Conservation (phyloP, 805 yeast species). For the Lipomyces anomalus region DNA sequence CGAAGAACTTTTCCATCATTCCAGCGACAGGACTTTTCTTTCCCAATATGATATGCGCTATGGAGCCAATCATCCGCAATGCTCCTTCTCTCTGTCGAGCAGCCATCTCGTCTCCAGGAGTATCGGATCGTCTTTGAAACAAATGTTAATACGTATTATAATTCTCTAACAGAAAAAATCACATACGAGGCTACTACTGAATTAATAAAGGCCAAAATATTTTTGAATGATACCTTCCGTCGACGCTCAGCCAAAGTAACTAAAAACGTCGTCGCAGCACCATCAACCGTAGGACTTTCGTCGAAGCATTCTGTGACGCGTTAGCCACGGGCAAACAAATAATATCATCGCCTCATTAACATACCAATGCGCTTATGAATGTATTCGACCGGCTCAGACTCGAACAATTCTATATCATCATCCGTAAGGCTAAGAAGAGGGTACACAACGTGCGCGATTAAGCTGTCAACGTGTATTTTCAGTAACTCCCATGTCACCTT, state of each 20-base stretch:
- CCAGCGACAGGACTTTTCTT: constrained; percentile 51
- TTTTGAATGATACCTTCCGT: constrained; percentile 51
- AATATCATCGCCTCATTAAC: too few species aligned
- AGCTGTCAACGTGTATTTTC: constrained; percentile 56
- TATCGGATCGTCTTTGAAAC: constrained; percentile 24
- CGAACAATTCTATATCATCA: constrained; percentile 65
- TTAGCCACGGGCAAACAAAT: too few species aligned
- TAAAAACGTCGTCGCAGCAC: constrained; percentile 70
- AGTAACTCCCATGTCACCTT: constrained; percentile 62
- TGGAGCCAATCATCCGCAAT: constrained; percentile 68
- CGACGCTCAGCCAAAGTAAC: constrained; percentile 67
- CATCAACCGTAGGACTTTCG: constrained; percentile 63
- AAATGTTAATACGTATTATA: not conserved
- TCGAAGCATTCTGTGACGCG: constrained; percentile 37
- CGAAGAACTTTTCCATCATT: constrained; percentile 66
- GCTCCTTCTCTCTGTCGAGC: constrained; percentile 74
- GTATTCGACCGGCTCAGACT: constrained; percentile 83
- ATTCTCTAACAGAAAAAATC: too few species aligned
- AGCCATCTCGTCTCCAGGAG: constrained; percentile 33
- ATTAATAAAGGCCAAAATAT: constrained; percentile 58
- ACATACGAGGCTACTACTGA: constrained; percentile 32
- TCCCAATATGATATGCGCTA: constrained; percentile 50
- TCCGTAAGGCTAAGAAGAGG: constrained; percentile 70
- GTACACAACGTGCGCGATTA: constrained; percentile 66
- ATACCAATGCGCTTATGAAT: constrained; percentile 63